Conservation (phyloP, 2,329 filamentous ascomycete genomes). For the Ilyonectria robusta region DNA sequence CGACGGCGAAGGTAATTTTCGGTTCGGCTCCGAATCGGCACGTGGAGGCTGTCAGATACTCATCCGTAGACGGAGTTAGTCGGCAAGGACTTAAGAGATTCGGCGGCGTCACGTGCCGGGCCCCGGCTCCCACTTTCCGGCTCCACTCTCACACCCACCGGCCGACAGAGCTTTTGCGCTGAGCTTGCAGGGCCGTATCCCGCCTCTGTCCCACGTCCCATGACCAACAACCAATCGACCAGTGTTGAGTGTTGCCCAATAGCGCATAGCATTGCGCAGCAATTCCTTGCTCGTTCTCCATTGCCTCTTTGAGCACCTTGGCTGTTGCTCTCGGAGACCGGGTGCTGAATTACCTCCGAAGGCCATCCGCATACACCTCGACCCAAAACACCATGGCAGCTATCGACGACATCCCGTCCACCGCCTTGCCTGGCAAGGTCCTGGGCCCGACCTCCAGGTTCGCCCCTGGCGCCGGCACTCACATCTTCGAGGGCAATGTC, state of each 20-base stretch:
- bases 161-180: conserved; percentile 23
- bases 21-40: conserved; percentile 43
- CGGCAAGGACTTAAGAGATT: conserved; percentile 45
- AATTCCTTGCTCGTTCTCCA: not conserved
- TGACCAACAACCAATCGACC: conserved; percentile 8
- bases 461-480: conserved; percentile 84
- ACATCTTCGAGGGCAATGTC: conserved; percentile 81
- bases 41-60: conserved; percentile 4
- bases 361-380: not conserved
- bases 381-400: conserved; percentile 40
- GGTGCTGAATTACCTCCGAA: conserved; percentile 29
- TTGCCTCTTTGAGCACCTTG: not conserved
- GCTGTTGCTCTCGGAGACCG: conserved; percentile 2
- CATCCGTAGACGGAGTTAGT: conserved; percentile 42
- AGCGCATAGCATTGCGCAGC: not conserved
- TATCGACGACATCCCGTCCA: conserved; percentile 57
- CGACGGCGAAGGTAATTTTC: not conserved
- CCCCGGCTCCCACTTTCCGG: conserved; percentile 12
- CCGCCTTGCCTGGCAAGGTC: conserved; percentile 86
- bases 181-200: conserved; percentile 9
- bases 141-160: conserved; percentile 11
- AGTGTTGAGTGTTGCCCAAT: not conserved
- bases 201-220: conserved; percentile 6
- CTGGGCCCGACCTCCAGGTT: conserved; percentile 79
- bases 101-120: conserved; percentile 38